Conservation (phyloP, 768 basidiomycete genomes). For the Lyophyllum decastes region DNA sequence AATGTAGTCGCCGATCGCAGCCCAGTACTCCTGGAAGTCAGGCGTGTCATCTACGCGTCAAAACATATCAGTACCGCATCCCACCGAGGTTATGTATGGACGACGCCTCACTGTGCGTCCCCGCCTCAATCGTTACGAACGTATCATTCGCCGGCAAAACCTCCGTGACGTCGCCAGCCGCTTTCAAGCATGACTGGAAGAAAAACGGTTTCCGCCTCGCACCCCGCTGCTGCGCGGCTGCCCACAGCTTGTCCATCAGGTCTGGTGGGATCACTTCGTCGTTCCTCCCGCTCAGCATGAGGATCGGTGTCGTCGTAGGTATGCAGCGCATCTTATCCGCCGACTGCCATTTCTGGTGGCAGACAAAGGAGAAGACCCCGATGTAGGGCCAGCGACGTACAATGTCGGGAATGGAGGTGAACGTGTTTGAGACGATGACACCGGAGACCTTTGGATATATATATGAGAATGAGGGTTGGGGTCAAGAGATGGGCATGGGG, state of each 20-base stretch:
- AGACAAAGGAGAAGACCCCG: constrained; percentile 66
- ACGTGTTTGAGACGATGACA: constrained; percentile 87
- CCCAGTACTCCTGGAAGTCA: neutral
- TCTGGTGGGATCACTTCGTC: constrained; percentile 65
- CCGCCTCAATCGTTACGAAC: constrained; percentile 38
- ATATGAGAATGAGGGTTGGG: too few relatives aligned
- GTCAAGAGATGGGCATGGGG: too few relatives aligned
- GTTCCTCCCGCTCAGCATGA: constrained; percentile 67
- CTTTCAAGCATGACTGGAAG: too few relatives aligned
- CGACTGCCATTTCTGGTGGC: constrained; percentile 83
- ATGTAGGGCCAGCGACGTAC: constrained; percentile 69
- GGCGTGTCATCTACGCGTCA: neutral
- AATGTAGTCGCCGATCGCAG: neutral
- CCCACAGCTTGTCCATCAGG: constrained; percentile 67
- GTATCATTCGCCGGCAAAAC: constrained; percentile 2
- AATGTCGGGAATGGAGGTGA: constrained; percentile 75
- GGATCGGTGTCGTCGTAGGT: constrained; percentile 57
- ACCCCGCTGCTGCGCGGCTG: constrained; percentile 44
- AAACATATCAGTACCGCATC: too few relatives aligned
- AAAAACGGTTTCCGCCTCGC: constrained; percentile 4
- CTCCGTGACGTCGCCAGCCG: neutral
- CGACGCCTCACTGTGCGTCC: constrained; percentile 44
- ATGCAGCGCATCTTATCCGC: constrained; percentile 57
- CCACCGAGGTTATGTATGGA: too few relatives aligned
- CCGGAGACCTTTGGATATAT: constrained; percentile 51